Base-by-base conservation (phyloP, 2,329 filamentous ascomycete species). In the Microsporum audouinii region DNA sequence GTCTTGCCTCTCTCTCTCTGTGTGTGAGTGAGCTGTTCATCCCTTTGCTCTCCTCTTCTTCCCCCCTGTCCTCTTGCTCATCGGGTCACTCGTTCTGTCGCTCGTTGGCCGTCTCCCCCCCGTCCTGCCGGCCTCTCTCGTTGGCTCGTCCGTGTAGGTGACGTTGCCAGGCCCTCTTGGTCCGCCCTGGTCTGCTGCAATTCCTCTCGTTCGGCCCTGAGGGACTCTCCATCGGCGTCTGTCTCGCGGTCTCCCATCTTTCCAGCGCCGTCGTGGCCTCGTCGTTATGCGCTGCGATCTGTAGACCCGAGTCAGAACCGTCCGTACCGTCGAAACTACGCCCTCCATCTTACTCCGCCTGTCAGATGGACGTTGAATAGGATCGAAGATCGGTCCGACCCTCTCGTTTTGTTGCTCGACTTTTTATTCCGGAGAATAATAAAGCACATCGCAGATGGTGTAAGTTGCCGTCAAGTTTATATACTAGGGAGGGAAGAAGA, bases 301-400 rank as follows among this genome's bases (percentile, higher is more conserved):
- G 3, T 58, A 43, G 38, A 43, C 38, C 55, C 29, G 12, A 14
- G 27, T 14, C 23, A 27, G 29, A 33, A 7, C 12, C 17, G 17
- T n/a, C 2, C 34, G 7, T 27, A 33, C 33, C 14, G 31, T 43
- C 33, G 56, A 38, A n/a, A 14, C 23, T 31, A 38, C 14, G 17
- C 47, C 27, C 49, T 34, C 38, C 27, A 39, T 1, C 38, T 27
- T 6, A 0, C 47, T 38, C 59, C 39, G 45, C 27, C 23, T 45
- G 55, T 47, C 62, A 59, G 59, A 63, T 63, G 62, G 62, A 61
- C 41, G 57, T 51, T 60, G 60, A 36, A 27, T 53, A 61, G 59
- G 49, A 39, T 51, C 53, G 34, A 53, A 49, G 29, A 53, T 31
- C 58, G 10, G 39, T 27, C 38, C 17, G 51, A n/a, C 39, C 29